These are phyloP conservation scores for Rehmannia glutinosa DNA, from an alignment of 257 asterid species.

Conservation along the genomic window DNA sequence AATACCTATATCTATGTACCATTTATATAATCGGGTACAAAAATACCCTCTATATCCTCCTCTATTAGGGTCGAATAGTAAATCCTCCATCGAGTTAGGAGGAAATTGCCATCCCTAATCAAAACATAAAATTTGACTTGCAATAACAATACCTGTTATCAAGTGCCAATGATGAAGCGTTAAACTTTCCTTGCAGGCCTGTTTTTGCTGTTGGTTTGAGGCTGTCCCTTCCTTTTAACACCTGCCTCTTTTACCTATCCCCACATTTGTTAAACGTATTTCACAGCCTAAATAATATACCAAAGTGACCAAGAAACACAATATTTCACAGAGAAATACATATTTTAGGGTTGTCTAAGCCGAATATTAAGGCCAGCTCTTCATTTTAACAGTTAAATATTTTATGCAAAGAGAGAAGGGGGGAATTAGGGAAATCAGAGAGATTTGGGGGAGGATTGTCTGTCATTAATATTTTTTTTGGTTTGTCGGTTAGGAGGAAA, in stretches of 20 bases:
- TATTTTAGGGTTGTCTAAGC: not conserved
- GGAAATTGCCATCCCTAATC: no score
- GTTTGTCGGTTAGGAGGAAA: not conserved
- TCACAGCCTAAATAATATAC: not conserved
- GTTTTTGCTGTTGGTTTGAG: no score
- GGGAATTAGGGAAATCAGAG: not conserved
- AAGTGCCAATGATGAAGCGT: no score
- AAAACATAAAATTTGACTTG: no score
- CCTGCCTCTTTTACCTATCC: not conserved
- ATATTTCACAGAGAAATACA: not conserved
- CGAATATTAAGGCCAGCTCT: constrained; percentile 27
- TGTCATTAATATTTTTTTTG: constrained; percentile 15
- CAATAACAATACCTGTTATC: no score
- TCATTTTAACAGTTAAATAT: constrained; percentile 16
- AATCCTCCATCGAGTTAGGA: no score
- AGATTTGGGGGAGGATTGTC: constrained; percentile 33
- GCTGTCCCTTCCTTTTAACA: no score
- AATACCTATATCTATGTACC: no score
- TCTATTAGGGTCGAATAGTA: no score
- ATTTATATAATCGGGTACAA: no score
- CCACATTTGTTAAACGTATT: not conserved
- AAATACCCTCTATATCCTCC: no score
- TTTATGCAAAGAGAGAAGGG: not conserved
- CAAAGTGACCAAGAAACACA: not conserved
- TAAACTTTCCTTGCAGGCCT: no score